A percentile compares a stretch with the other conserved stretches of the same genome.
Conservation (phyloP, 1,284 basidiomycete genomes). For the Sanghuangporus sanghuang region DNA sequence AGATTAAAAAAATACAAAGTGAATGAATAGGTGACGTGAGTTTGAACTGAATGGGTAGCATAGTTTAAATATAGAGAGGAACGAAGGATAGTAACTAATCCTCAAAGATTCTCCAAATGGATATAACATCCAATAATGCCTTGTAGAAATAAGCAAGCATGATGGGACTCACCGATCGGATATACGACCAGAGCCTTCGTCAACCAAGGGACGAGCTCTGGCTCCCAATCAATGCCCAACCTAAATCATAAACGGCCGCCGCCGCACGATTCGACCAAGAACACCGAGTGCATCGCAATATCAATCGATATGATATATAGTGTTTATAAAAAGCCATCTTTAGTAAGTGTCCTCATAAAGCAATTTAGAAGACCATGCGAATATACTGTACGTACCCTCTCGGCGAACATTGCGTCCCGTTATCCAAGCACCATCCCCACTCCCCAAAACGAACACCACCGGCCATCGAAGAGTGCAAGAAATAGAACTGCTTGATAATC, state of each 20-base stretch:
- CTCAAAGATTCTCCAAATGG: too few relatives aligned
- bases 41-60: too few relatives aligned
- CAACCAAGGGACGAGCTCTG: conserved; percentile 23
- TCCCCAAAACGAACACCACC: conserved; percentile 27
- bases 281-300: background rate
- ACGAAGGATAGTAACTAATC: too few relatives aligned
- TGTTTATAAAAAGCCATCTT: background rate
- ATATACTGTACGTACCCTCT: conserved; percentile 22
- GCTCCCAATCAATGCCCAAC: conserved; percentile 25
- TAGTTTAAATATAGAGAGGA: too few relatives aligned
- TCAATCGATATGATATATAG: background rate
- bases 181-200: conserved; percentile 25
- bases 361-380: background rate
- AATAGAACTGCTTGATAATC: conserved; percentile 27
- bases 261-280: background rate
- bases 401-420: conserved; percentile 20
- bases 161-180: conserved; percentile 24
- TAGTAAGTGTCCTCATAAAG: background rate
- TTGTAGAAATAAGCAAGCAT: background rate
- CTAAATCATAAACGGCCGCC: conserved; percentile 8
- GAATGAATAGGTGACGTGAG: background rate
- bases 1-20: too few relatives aligned
- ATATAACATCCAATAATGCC: background rate
- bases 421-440: conserved; percentile 27
- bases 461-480: conserved; percentile 22